Conservation (phyloP, 192 early-diverging fungal genomes). For the Podila horticola region DNA sequence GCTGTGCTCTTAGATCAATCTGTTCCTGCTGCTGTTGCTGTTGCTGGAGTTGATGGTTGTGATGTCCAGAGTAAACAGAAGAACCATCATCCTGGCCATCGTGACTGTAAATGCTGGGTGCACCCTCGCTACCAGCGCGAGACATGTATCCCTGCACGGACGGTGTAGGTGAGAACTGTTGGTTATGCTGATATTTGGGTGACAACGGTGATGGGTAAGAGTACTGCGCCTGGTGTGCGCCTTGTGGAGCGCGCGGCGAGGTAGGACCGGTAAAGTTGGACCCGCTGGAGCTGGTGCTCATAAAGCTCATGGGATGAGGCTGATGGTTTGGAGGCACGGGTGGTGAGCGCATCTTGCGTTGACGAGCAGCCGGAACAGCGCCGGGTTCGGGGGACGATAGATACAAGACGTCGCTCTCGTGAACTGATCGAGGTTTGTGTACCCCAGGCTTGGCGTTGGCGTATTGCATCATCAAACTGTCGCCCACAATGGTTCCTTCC, state of each 20-base stretch:
- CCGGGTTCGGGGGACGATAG: conserved; percentile 19
- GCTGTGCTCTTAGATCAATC: conserved; percentile 14
- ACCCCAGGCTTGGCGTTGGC: neutral
- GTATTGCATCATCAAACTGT: conserved; percentile 27
- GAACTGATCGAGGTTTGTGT: neutral
- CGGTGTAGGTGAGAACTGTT: neutral
- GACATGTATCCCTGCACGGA: conserved; percentile 15
- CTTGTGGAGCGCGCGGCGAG: conserved; percentile 5
- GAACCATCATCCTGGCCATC: conserved; percentile 30
- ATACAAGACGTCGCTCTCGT: conserved; percentile 11
- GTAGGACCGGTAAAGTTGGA: conserved; percentile 17
- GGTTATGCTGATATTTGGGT: conserved; percentile 13
- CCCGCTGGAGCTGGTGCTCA: conserved; percentile 39
- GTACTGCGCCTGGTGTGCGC: neutral
- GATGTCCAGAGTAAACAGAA: conserved; percentile 9
- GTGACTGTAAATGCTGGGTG: conserved; percentile 20
- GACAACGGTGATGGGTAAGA: conserved; percentile 25
- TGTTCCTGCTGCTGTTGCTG: neutral
- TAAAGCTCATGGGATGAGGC: conserved; percentile 17
- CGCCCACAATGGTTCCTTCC: conserved; percentile 24
- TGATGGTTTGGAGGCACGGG: conserved; percentile 20
- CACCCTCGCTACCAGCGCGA: conserved; percentile 13
- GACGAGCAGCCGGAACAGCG: neutral
- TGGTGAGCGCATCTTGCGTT: conserved; percentile 28
- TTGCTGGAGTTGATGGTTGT: neutral